Conservation (phyloP, 345 rosid genomes). For the Bretschneidera sinensis region DNA sequence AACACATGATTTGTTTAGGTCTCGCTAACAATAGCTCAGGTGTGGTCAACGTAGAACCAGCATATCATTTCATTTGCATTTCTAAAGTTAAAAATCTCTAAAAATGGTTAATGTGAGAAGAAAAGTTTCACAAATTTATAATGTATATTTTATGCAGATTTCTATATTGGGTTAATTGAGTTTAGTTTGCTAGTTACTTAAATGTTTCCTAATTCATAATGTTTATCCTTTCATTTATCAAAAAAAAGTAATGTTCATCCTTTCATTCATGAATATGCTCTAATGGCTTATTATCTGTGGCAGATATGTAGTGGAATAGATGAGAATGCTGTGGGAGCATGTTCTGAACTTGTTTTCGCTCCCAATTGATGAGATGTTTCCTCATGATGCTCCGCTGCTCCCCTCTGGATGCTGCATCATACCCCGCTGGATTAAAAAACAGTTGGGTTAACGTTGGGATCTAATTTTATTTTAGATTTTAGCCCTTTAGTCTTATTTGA, state of each 20-base stretch:
- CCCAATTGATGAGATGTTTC: conserved; percentile 98
- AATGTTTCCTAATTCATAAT: neutral
- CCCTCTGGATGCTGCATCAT: conserved; percentile 98
- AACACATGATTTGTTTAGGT: no score
- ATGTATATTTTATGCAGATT: no score
- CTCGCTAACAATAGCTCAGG: no score
- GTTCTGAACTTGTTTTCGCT: conserved; percentile 92
- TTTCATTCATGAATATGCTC: neutral
- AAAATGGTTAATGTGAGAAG: no score
- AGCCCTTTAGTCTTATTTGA: neutral
- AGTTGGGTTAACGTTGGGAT: conserved; percentile 31
- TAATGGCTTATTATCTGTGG: neutral
- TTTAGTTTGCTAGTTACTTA: neutral
- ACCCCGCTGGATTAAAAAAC: conserved; percentile 83
- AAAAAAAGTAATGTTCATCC: no score
- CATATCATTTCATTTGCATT: no score
- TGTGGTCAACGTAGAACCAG: no score
- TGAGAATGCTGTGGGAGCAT: conserved; percentile 84
- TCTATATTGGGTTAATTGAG: no score
- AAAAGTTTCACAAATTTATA: no score
- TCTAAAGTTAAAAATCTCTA: no score
- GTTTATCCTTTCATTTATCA: no score
- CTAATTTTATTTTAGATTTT: no score
- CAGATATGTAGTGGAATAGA: conserved; percentile 96
- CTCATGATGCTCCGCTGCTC: conserved; percentile 89